phyloP scores from a whole-genome alignment of 495 filamentous ascomycete genomes.

The Hypoxylon cercidicola region DNA sequence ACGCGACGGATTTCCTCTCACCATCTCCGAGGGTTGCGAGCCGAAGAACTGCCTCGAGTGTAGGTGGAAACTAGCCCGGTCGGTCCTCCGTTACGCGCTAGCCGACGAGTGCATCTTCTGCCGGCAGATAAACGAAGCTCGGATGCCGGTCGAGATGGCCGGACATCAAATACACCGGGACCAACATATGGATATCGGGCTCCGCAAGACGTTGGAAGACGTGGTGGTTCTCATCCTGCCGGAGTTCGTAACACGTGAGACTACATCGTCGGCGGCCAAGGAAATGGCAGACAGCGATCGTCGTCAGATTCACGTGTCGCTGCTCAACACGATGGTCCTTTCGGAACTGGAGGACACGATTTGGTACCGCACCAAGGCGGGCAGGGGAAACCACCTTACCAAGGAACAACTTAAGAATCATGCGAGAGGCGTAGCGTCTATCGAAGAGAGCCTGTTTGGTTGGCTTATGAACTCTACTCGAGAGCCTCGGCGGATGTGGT shows the following conservation, averaged over 20 bases:
- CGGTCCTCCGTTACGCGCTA: constrained; percentile 34
- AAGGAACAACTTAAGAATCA: constrained; percentile 33
- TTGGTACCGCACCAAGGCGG: constrained; percentile 37
- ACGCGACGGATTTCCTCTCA: constrained; percentile 41
- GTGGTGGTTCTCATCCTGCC: constrained; percentile 33
- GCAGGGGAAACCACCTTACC: constrained; percentile 18
- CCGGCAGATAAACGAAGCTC: constrained; percentile 13
- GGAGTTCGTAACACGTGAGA: constrained; percentile 43
- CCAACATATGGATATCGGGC: constrained; percentile 26
- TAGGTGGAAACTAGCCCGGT: constrained; percentile 33
- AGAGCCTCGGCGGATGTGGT: constrained; percentile 41
- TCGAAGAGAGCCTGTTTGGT: constrained; percentile 35
- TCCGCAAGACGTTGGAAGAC: constrained; percentile 25
- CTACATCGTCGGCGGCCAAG: constrained; percentile 24
- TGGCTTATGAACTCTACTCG: constrained; percentile 33
- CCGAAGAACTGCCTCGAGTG: constrained; percentile 41
- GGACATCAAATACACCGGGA: constrained; percentile 34
- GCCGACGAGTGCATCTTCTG: constrained; percentile 39
- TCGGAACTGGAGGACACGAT: constrained; percentile 42
- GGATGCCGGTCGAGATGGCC: constrained; percentile 19
- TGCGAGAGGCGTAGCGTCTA: constrained; percentile 18
- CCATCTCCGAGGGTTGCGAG: constrained; percentile 36
- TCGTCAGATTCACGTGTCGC: constrained; percentile 33
- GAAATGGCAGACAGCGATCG: constrained; percentile 31
- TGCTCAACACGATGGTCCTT: constrained; percentile 40